Evolutionary conservation across 202 grass and related monocot genomes (phyloP).

Genomic region (Tripidium arundinaceum): DNA sequence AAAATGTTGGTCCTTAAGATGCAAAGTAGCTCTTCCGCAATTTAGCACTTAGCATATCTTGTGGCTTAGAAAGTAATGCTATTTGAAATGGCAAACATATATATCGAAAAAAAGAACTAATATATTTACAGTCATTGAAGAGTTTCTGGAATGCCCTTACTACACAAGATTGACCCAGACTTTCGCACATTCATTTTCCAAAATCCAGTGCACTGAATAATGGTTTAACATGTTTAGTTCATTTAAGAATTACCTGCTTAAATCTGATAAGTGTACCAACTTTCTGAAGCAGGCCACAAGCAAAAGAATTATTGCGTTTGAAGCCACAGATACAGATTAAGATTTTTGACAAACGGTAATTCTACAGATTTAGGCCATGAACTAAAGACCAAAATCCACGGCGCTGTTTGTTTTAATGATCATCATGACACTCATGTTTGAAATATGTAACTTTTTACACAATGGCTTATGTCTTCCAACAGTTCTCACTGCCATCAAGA

Average conservation of each 20-base stretch:
- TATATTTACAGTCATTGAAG: neutral
- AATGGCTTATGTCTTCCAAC: constrained; percentile 4
- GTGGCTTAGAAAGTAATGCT: neutral
- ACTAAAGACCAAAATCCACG: neutral
- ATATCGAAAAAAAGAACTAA: neutral
- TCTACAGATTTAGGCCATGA: neutral
- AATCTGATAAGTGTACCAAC: neutral
- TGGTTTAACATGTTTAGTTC: neutral
- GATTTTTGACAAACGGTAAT: neutral
- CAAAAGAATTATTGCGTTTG: neutral
- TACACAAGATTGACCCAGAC: neutral
- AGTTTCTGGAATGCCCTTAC: too few relatives aligned
- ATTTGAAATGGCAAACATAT: neutral
- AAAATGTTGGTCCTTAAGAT: neutral
- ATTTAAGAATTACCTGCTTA: neutral
- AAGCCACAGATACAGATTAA: neutral
- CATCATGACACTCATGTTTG: neutral
- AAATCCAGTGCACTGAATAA: neutral
- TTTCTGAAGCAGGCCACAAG: neutral
- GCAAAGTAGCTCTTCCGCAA: neutral
- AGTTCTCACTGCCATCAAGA: neutral
- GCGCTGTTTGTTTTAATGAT: neutral
- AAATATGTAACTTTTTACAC: neutral
- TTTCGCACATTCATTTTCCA: neutral
- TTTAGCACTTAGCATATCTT: neutral